Base-by-base conservation (phyloP, 2,329 filamentous ascomycete genomes). In the Byssochlamys sp. region DNA sequence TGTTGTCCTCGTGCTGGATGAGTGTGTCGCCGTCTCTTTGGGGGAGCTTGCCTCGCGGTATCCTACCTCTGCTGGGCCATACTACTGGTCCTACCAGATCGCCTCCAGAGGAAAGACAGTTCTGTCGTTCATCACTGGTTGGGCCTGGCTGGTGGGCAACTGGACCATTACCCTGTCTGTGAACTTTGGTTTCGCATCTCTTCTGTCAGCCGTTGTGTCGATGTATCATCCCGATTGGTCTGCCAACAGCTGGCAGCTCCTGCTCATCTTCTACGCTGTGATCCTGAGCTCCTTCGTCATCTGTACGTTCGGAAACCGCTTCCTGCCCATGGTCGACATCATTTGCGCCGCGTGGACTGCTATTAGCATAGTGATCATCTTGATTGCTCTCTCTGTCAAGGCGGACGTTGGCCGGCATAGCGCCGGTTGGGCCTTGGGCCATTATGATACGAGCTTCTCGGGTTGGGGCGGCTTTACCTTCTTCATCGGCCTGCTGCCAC, bases 191-290 rank as follows among this genome's bases (percentile, higher is more conserved):
- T 81, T 83, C 58, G 80, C 81, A 1, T 80, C 77, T 1, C 65
- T 85, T 52, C 71, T 84, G 33, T 77, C 78, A 2, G 80, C 78
- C 0, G 77, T 77, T 0, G 67, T 82, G 3, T 75, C 78, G 2
- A 78, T 85, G 62, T 84, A 80, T 62, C 77, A 81, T 55, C 79
- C 80, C 0, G 75, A 79, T 58, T 83, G 79, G 67, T 73, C 67
- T 0, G 73, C 80, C 52, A 78, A 77, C 50, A 68, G 76, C 28
- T 90, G 86, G 78, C 86, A 90, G 69, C 77, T 88, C 19, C 84
- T 88, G 58, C 75, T 90, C 25, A 84, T 89, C 61, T 90, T 90
- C 74, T 80, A 88, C 63, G 86, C 75, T 53, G 78, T 90, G 61
- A 88, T 85, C 24, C 64, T 90, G 1, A 63, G 84, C 24, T 85